Evolutionary conservation across 768 basidiomycete species (phyloP), one percentile per base, ranked within the genome.

Genomic region (Rhodotorula sphaerocarpa): DNA sequence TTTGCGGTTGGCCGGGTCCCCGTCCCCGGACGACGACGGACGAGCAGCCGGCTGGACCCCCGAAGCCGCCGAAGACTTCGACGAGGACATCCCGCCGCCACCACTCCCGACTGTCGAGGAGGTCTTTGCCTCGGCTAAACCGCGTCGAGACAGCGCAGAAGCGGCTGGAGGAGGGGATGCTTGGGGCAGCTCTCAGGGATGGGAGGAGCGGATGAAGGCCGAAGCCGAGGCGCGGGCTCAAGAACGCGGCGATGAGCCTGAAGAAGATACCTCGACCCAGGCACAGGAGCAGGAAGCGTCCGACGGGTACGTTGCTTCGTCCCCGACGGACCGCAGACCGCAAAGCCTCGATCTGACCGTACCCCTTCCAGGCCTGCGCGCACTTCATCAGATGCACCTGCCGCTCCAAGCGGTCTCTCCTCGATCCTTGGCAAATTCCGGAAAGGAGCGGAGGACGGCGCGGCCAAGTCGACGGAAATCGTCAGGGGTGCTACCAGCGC

Each of bases 61-160:
- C 0, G 50, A 34, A 9, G 28, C 16, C 16, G 36, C 41, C 3
- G 57, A 50, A 11, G 30, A 55, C 7, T 25, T 23, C 15, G 44
- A 21, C 42, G 15, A 6, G 10, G 23, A n/a, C 33, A n/a, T 25
- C 3, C 23, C n/a, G 14, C 30, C 33, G 14, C 50, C 50, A 34
- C 50, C 66, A 0, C 36, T 69, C 1, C 67, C 67, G 2, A 48
- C 59, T 2, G 43, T 69, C 28, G 45, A 50, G 16, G 59, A 65
- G 39, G 30, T 57, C 0, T 69, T 69, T 33, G 23, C 50, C 5
- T 31, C 45, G 39, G 21, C 41, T 16, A 34, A 27, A 30, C 21
- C 33, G 25, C 42, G 34, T 18, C 42, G 56, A 28, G 31, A 34
- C 9, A 33, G 47, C 18, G 45, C 21, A 7, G 53, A 57, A 16